Percentiles rank a stretch among this genome's conserved stretches.
phyloP scores from a whole-genome alignment of 2,329 filamentous ascomycete species.

The Apiospora phragmitis region DNA sequence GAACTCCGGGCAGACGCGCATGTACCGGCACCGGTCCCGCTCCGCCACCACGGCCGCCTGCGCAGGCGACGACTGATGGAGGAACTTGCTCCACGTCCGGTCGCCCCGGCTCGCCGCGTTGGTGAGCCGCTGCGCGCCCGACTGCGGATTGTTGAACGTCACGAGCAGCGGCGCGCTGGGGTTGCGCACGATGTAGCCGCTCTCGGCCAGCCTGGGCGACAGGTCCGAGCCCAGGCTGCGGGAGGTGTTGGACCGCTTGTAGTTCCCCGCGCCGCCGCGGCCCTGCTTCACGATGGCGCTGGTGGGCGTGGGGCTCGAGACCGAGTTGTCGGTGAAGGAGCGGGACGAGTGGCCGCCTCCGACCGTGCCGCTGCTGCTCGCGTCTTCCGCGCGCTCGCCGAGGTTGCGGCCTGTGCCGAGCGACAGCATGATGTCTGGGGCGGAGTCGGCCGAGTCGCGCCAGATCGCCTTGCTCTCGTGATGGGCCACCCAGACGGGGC shows the following conservation, averaged over 20 bases:
- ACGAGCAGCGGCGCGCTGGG: constrained; percentile 30
- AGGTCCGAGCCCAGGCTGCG: constrained; percentile 9
- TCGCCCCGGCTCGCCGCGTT: constrained; percentile 25
- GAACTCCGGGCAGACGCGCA: constrained; percentile 32
- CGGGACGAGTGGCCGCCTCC: constrained; percentile 18
- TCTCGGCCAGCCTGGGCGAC: constrained; percentile 16
- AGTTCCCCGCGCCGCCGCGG: constrained; percentile 30
- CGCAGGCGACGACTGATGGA: constrained; percentile 17
- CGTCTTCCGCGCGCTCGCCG: constrained; percentile 23
- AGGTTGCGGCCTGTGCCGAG: constrained; percentile 31
- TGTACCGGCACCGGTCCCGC: constrained; percentile 23
- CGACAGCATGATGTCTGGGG: constrained; percentile 31
- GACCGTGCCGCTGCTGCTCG: not conserved
- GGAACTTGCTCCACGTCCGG: constrained; percentile 26
- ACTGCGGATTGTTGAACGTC: constrained; percentile 29
- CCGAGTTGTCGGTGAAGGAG: constrained; percentile 19
- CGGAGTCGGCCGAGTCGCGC: constrained; percentile 23
- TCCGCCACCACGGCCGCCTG: constrained; percentile 15
- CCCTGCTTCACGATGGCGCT: constrained; percentile 30
- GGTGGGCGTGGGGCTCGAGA: constrained; percentile 1
- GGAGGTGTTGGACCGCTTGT: constrained; percentile 25
- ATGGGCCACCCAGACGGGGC: constrained; percentile 28
- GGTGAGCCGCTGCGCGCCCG: constrained; percentile 27
- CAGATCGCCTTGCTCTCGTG: constrained; percentile 30
- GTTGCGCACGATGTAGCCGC: constrained; percentile 31